Evolutionary conservation across 2,329 filamentous ascomycete genomes (phyloP), one percentile per base, ranked within the genome.

Genomic region (Rutstroemia sp.): DNA sequence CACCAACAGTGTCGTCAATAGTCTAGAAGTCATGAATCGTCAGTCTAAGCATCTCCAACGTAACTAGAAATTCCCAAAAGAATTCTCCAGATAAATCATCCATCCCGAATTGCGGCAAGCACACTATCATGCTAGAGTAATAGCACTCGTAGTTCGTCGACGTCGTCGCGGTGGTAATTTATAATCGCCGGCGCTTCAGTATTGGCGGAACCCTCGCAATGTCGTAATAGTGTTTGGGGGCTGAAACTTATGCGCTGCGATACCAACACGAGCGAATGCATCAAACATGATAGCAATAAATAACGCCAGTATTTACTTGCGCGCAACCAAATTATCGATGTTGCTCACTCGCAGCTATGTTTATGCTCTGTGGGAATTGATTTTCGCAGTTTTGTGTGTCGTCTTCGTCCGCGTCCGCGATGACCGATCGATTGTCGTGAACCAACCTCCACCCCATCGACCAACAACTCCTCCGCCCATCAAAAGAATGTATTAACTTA

Each of bases 1-100:
- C 89, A 70, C 87, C 87, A 68, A 96, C 90, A 51, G 92, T 96
- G 70, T 92, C 89, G 73, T 97, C 88, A 74, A 99, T 96, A 95
- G 97, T 88, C 94, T 99, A 72, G 27, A 50, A 36, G 25, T 6
- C 14, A 27, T 49, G 9, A 56, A 42, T 25, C 44, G 57, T 67
- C 58, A 67, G 66, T 54, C 58, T 49, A 51, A 46, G 50, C 44
- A 42, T 23, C 40, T 23, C 46, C 38, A 54, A n/a, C 50, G 38
- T 21, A 51, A 53, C 21, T 19, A 19, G 23, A 16, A 54, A 34
- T 10, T 21, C 38, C 17, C 34, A 51, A 42, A 17, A 51, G 27
- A 12, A 34, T 39, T 50, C n/a, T 17, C 45, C 19, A 34, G 36
- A 46, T 50, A 42, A 17, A 42, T 42, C 4, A 42, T 42, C 16